These are phyloP conservation scores for Cokeromyces recurvatus DNA, from an alignment of 371 early-diverging fungal species.

Conservation along the genomic window DNA sequence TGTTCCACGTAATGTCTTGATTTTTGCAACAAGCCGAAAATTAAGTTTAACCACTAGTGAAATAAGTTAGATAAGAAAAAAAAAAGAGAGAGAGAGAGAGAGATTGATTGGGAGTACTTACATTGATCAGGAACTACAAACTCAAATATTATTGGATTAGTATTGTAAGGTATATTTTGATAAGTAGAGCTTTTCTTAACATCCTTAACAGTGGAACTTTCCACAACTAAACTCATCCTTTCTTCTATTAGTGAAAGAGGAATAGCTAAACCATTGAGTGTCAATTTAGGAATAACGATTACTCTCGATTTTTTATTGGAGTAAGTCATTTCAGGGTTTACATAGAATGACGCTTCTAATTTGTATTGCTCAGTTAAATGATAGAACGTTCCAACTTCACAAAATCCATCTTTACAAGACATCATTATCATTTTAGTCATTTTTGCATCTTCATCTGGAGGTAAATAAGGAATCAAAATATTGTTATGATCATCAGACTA, in stretches of 20 bases:
- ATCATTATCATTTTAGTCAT: constrained; percentile 14
- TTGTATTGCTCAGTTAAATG: constrained; percentile 31
- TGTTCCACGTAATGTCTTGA: constrained; percentile 15
- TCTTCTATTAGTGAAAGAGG: constrained; percentile 45
- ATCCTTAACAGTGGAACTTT: constrained; percentile 14
- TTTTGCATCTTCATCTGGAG: neutral
- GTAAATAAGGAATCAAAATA: constrained; percentile 43
- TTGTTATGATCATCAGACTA: constrained; percentile 40
- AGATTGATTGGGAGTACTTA: too few relatives aligned
- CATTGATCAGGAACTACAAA: constrained; percentile 34
- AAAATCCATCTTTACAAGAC: constrained; percentile 34
- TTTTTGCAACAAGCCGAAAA: constrained; percentile 28
- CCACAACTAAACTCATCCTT: constrained; percentile 24
- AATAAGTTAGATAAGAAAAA: too few relatives aligned
- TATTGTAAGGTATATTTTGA: constrained; percentile 13
- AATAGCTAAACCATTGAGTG: constrained; percentile 15
- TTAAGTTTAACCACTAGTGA: constrained; percentile 16
- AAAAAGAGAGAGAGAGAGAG: too few relatives aligned
- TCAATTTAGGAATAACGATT: constrained; percentile 33
- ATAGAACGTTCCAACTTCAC: constrained; percentile 28
- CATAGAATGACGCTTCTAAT: constrained; percentile 31
- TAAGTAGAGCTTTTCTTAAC: constrained; percentile 24
- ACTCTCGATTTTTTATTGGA: constrained; percentile 42
- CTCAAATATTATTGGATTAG: constrained; percentile 12
- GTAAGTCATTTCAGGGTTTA: constrained; percentile 44